Evolutionary conservation across 2,329 filamentous ascomycete genomes (phyloP).

Genomic region (Microdochium trichocladiopsis): DNA sequence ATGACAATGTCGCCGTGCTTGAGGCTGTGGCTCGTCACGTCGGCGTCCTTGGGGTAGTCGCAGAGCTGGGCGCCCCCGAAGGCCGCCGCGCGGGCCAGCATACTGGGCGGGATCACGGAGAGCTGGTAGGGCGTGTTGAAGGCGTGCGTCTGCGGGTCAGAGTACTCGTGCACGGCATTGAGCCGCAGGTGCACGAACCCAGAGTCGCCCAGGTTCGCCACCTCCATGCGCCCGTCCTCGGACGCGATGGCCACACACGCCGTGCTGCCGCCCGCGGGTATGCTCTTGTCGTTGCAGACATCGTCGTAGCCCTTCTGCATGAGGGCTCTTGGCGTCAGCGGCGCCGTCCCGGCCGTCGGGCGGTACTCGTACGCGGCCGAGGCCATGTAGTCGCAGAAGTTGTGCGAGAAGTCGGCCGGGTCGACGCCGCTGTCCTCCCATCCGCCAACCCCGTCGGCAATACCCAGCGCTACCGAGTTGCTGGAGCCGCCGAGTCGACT

Average conservation of each 20-base stretch:
- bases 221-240: slow-evolving; percentile 68
- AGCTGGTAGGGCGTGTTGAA: slow-evolving; percentile 98
- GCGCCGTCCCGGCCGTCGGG: slow-evolving; percentile 14
- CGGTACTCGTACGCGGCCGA: slow-evolving; percentile 57
- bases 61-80: slow-evolving; percentile 79
- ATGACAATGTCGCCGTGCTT: slow-evolving; percentile 91
- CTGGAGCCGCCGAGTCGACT: slow-evolving; percentile 62
- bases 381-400: slow-evolving; percentile 90
- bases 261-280: slow-evolving; percentile 83
- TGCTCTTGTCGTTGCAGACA: slow-evolving; percentile 64
- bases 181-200: slow-evolving; percentile 83
- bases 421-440: slow-evolving; percentile 92
- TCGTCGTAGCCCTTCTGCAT: slow-evolving; percentile 81
- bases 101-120: slow-evolving; percentile 74
- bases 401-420: slow-evolving; percentile 91
- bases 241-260: slow-evolving; percentile 79
- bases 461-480: slow-evolving; percentile 71
- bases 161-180: slow-evolving; percentile 78
- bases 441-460: slow-evolving; percentile 92
- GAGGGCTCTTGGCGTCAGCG: slow-evolving; percentile 58
- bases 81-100: slow-evolving; percentile 71
- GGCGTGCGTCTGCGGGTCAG: slow-evolving; percentile 83
- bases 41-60: slow-evolving; percentile 79
- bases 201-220: slow-evolving; percentile 93
- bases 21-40: slow-evolving; percentile 67